Base-by-base conservation (phyloP, 176 grass and related monocot genomes). In the Oryza meyeriana region DNA sequence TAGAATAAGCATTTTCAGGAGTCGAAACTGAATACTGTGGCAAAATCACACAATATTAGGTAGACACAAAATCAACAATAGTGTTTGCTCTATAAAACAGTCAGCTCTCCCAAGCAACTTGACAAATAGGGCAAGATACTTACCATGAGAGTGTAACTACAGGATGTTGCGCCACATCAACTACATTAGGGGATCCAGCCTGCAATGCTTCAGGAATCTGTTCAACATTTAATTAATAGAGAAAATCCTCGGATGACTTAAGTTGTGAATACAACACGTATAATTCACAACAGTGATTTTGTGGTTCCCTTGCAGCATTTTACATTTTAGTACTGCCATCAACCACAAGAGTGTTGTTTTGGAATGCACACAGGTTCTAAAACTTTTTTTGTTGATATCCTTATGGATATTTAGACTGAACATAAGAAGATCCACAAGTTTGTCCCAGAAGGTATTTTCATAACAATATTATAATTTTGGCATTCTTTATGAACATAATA, bases 191-290 rank as follows among this genome's bases (percentile, higher is more conserved):
- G 80, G 95, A 98, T 63, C 90, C 92, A 72, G 77, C 66, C 64
- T 90, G 96, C 64, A 98, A 84, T 74, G 91, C 86, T 87, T 98
- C 93, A 81, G 96, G 96, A 83, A 98, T 88, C 96, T 98, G 85
- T 83, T 83, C 26, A 87, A 71, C 66, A 84, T 74, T 50, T 62
- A 88, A 66, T 50, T 20, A 45, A 75, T 30, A 80, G 75, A 41
- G 27, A 80, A 24, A 86, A 76, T 4, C 29, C 69, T 69, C 65
- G 86, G 18, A 45, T 64, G 16, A 69, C 71, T 39, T 36, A 75
- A 64, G 73, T 80, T 63, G 6, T 77, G 55, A 58, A 64, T 26
- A 45, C 66, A 40, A 42, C 64, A 80, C 22, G 70, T 44, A 80
- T 34, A 75, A 52, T 55, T 1, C 71, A 75, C 29, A 79, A 59